Evolutionary conservation across 2,329 filamentous ascomycete species (phyloP).

Genomic region (Triangularia verruculosa): DNA sequence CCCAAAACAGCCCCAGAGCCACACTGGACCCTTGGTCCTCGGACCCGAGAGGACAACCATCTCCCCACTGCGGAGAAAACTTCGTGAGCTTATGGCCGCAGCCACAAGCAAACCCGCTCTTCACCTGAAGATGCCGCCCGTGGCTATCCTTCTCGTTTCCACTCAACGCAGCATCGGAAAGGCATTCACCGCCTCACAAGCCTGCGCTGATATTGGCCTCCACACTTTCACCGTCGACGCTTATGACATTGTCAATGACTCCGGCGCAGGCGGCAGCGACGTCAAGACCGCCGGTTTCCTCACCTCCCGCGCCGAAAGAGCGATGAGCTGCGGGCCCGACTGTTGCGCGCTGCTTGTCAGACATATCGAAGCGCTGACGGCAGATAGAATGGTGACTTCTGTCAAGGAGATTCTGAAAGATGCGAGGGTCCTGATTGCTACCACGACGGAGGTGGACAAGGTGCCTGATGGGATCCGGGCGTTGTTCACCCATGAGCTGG

Average conservation of each 20-base stretch:
- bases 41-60: conserved; percentile 49
- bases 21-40: conserved; percentile 40
- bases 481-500: conserved; percentile 91
- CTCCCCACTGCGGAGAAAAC: conserved; percentile 62
- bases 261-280: conserved; percentile 79
- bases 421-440: conserved; percentile 81
- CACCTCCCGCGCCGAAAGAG: conserved; percentile 81
- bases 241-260: conserved; percentile 92
- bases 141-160: conserved; percentile 84
- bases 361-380: conserved; percentile 86
- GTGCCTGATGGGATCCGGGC: conserved; percentile 86
- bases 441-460: conserved; percentile 93
- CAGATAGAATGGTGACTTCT: conserved; percentile 82
- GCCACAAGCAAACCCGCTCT: conserved; percentile 86
- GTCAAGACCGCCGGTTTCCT: conserved; percentile 92
- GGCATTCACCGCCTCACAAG: conserved; percentile 69
- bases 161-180: conserved; percentile 95
- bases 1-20: conserved; percentile 45
- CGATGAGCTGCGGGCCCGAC: conserved; percentile 80
- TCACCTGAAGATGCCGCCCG: conserved; percentile 79
- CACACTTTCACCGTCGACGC: conserved; percentile 88
- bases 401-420: conserved; percentile 81
- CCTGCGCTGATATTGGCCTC: conserved; percentile 84
- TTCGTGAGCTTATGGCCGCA: conserved; percentile 82
- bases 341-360: conserved; percentile 81